Base-by-base conservation (phyloP, 164 flowering plant species). In the Taxillus chinensis region DNA sequence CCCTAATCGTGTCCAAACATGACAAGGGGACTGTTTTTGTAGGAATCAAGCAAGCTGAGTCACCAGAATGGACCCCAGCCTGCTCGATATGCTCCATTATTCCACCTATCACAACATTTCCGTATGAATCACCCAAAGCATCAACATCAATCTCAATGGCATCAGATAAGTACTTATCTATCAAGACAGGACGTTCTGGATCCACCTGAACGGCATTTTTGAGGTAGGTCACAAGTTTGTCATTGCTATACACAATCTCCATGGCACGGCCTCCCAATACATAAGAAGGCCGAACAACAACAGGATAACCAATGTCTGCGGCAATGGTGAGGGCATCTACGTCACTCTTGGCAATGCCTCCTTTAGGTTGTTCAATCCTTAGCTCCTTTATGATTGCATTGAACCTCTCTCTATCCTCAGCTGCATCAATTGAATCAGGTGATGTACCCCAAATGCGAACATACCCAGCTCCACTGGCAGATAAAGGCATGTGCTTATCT, bases 71-170 rank as follows among this genome's bases (percentile, higher is more conserved):
- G 39, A 90, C 81, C 39, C 95, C 97, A 59, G 99, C 99, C 74
- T 89, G 97, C 79, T 89, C 96, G 61, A 90, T 90, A 70, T 93
- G 99, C 80, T 93, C 96, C 99, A 93, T 93, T 65, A 93, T 87
- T 39, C 99, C 97, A 62, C 96, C 97, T 69, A 86, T 90, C 15
- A 90, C 97, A 62, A 93, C 96, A 79, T 90, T 89, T 39, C 92
- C 92, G 48, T 82, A 64, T 3, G 79, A 79, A 67, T 89, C 99
- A 13, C 97, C 79, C 55, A 93, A 86, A 3, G 90, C 78, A 69
- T 93, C 99, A 56, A 90, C 80, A 72, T 90, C 97, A 64, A 93
- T 90, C 78, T 90, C 97, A 64, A 84, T 78, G 11, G 96, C 96
- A 80, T 92, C 97, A 15, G 93, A 81, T 37, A 92, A 71, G 68